These are phyloP conservation scores for Sclerospora graminicola DNA, from an alignment of 352 stramenopile species.

Conservation along the genomic window DNA sequence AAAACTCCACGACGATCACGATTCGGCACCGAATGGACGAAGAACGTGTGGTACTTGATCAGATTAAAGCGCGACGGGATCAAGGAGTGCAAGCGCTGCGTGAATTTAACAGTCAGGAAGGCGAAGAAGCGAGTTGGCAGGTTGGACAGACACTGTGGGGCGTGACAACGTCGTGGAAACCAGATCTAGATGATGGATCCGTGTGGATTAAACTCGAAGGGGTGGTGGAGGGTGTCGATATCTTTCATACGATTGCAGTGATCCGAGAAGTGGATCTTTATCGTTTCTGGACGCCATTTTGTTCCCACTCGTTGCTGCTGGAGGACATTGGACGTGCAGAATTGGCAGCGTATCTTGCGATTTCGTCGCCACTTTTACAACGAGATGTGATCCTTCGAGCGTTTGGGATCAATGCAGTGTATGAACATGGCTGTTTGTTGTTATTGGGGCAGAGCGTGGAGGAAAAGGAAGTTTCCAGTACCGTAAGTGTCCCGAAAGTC, in stretches of 20 bases:
- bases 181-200: conserved; percentile 51
- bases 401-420: conserved; percentile 72
- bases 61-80: conserved; percentile 44
- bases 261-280: conserved; percentile 79
- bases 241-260: conserved; percentile 75
- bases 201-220: conserved; percentile 79
- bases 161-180: conserved; percentile 74
- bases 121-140: conserved; percentile 53
- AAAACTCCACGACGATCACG: conserved; percentile 16
- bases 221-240: conserved; percentile 62
- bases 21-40: conserved; percentile 41
- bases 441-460: conserved; percentile 52
- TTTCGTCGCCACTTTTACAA: conserved; percentile 63
- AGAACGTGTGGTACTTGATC: conserved; percentile 31
- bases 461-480: conserved; percentile 16
- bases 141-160: conserved; percentile 71
- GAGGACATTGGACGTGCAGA: conserved; percentile 44
- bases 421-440: conserved; percentile 61
- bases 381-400: conserved; percentile 58
- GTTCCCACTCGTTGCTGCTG: conserved; percentile 50
- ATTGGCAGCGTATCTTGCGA: conserved; percentile 51
- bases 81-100: conserved; percentile 40
- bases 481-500: conserved; percentile 35
- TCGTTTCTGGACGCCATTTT: conserved; percentile 65
- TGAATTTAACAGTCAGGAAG: conserved; percentile 59